Percentiles rank a stretch among this genome's conserved stretches.
Evolutionary conservation across 2,329 filamentous ascomycete genomes (phyloP).

Genomic region (Lachnellula cervina): DNA sequence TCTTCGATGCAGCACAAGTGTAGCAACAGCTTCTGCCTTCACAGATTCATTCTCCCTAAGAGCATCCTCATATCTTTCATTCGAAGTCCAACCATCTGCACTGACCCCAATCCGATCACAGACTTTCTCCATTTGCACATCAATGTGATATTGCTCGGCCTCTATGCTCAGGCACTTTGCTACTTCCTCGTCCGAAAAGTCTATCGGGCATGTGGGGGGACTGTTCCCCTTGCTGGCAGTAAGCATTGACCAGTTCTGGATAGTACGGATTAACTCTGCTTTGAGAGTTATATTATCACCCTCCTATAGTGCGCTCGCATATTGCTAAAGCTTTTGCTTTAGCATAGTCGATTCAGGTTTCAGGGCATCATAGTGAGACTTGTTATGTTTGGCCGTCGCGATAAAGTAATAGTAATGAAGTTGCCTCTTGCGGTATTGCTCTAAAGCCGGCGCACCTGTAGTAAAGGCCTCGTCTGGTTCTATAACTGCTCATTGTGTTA

Average conservation of each 20-base stretch:
- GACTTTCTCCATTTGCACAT: conserved; percentile 21
- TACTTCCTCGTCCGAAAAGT: conserved; percentile 8
- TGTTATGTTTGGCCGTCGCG: conserved; percentile 24
- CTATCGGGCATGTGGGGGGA: conserved; percentile 1
- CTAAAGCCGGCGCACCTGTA: conserved; percentile 12
- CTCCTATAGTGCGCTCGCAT: conserved; percentile 29
- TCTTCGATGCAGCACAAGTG: conserved; percentile 2
- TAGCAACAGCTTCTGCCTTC: conserved; percentile 2
- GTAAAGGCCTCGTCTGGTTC: background rate
- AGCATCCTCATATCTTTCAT: conserved; percentile 23
- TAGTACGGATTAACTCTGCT: conserved; percentile 22
- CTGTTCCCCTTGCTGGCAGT: conserved; percentile 1
- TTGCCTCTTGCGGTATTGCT: conserved; percentile 27
- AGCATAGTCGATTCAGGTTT: conserved; percentile 20
- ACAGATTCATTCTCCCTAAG: conserved; percentile 5
- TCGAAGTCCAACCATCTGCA: conserved; percentile 27
- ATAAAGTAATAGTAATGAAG: conserved; percentile 32
- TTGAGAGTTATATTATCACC: conserved; percentile 28
- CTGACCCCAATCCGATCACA: conserved; percentile 23
- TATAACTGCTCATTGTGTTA: background rate
- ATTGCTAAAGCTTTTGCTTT: conserved; percentile 21
- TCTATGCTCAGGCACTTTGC: conserved; percentile 4
- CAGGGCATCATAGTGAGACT: conserved; percentile 26
- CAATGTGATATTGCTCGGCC: conserved; percentile 16
- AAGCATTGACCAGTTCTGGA: conserved; percentile 22